Evolutionary conservation across 2,329 filamentous ascomycete genomes (phyloP), one percentile per base, ranked within the genome.

Genomic region (Ceratocystiopsis sp.): DNA sequence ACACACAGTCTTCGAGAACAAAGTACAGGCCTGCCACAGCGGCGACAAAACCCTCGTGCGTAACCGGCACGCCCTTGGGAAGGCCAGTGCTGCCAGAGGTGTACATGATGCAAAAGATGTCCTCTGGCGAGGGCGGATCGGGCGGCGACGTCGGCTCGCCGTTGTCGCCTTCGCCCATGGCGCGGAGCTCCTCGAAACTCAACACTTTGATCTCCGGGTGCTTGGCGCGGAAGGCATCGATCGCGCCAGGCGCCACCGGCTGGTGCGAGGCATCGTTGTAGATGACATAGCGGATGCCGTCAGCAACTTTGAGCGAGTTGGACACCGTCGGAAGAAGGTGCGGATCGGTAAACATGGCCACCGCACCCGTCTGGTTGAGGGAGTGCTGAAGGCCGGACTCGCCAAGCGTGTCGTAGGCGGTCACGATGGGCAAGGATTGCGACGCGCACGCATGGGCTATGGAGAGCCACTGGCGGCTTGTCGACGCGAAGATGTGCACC

Each of bases 321-420:
- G 62, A 56, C 38, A 76, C 68, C 6, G 77, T 73, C 57, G 73
- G 71, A 48, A 81, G 64, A 41, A 94, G 75, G 53, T 83, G 76
- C 10, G 87, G 81, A 57, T 95, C 87, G 49, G 85, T 72, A 63
- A 87, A 94, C 67, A 95, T 89, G 59, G 80, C 79, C 53, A 77
- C 77, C 42, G 84, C 80, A 48, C 77, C 68, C 42, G 85, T 91
- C 63, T 93, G 83, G 18, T 78, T 68, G 50, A 95, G 73, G 3
- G 86, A 93, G 66, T 93, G 86, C 64, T 80, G 77, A 49, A 95
- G 73, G 39, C 86, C 87, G 48, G 79, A 76, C 54, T 84, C 74
- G 43, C 87, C 87, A 38, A 95, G 78, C 29, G 86, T 93, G 60
- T 95, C 87, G 62, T 95, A 95, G 41, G 87, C 86, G 38, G 89